Evolutionary conservation across 2,329 filamentous ascomycete species (phyloP), one percentile per base, ranked within the genome.

Genomic region (Arthrobotrys sphaeroides): DNA sequence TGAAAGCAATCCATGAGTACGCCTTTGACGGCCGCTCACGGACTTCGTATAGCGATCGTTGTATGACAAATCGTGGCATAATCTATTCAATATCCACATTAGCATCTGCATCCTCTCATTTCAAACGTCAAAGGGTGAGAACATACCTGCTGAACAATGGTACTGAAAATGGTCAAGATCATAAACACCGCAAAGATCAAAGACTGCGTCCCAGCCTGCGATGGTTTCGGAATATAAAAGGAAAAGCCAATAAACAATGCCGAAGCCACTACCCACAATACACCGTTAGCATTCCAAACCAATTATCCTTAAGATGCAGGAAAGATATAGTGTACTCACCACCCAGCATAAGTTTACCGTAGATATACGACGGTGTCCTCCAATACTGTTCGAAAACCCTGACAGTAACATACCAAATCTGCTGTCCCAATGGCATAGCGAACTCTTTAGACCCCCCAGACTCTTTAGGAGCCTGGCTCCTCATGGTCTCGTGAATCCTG

Each of bases 311-410:
- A 66, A 77, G 83, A 38, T n/a, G 87, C 83, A 13, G 38, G 12
- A 6, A 12, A 5, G 10, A 9, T 3, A 33, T 16, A 89, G 82
- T 16, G 87, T 84, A 81, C 89, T 92, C n/a, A 70, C 66, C 59
- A 94, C 60, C 69, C 10, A 96, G 88, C 0, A 86, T 84, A 0
- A 86, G 81, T 85, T 96, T 96, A 79, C 91, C 90, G 84, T 94
- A 96, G 82, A 97, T 94, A 84, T 96, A 96, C 2, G 89, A 87
- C 0, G 93, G 93, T 0, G 90, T 94, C 72, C 93, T 90, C 93
- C 93, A 96, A 86, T 95, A 96, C 82, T 96, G 93, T 81, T 94
- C 88, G 85, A 96, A 95, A 24, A 95, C 90, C 80, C 93, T 91
- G 77, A 86, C 81, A 12, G 88, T 86, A 68, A 92, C 91, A 80